A percentile compares a stretch with the other conserved stretches of the same genome.
phyloP scores from a whole-genome alignment of 2,329 filamentous ascomycete species.

The Fusarium caatingaense region DNA sequence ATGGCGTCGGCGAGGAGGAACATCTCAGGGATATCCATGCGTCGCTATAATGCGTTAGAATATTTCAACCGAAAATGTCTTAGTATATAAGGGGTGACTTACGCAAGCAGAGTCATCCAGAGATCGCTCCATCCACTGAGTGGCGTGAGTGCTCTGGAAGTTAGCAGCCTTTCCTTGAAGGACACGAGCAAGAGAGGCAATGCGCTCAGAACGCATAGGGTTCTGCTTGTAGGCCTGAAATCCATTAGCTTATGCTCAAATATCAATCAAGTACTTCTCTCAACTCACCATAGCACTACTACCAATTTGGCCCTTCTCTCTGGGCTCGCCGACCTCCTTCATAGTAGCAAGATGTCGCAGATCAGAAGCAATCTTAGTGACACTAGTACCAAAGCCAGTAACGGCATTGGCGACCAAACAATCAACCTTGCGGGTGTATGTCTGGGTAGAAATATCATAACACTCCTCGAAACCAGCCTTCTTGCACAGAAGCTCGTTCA shows the following conservation, averaged over 20 bases:
- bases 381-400: constrained; percentile 81
- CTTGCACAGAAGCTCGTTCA: constrained; percentile 13
- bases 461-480: constrained; percentile 18
- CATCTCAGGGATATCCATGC: constrained; percentile 35
- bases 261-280: accelerated
- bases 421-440: constrained; percentile 79
- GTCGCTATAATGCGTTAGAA: not conserved
- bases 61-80: not conserved
- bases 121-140: constrained; percentile 30
- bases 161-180: constrained; percentile 19
- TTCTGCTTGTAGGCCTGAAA: constrained; percentile 24
- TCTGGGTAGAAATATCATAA: constrained; percentile 35
- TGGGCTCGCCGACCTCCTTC: constrained; percentile 80
- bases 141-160: constrained; percentile 14
- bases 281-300: constrained; percentile 10
- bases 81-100: not conserved
- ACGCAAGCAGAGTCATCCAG: constrained; percentile 24
- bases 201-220: constrained; percentile 26
- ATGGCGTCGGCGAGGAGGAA: constrained; percentile 35
- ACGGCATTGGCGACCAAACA: constrained; percentile 78
- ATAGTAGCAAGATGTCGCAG: constrained; percentile 78
- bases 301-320: constrained; percentile 2
- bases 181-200: constrained; percentile 22
- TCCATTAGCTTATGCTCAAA: accelerated
- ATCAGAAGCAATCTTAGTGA: constrained; percentile 72